Evolutionary conservation across 768 basidiomycete species (phyloP).

Genomic region (Leucogyrophana mollusca): DNA sequence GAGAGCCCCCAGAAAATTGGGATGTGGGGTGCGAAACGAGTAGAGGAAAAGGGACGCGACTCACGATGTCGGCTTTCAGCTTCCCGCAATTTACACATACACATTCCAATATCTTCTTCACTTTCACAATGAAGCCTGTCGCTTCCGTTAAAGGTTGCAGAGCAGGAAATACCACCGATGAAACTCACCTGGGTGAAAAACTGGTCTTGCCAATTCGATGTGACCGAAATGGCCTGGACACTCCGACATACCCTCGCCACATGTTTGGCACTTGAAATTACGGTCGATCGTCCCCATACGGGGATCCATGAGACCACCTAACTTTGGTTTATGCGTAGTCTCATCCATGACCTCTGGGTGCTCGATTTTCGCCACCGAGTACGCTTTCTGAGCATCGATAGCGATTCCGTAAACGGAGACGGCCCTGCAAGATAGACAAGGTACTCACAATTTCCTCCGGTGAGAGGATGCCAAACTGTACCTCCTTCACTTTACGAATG

Average conservation of each 20-base stretch:
- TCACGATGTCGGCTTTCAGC: conserved; percentile 96
- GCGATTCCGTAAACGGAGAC: conserved; percentile 9
- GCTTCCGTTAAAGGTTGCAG: no score
- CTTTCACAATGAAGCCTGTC: conserved; percentile 97
- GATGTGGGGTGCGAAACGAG: conserved; percentile 91
- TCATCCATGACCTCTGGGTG: conserved; percentile 99
- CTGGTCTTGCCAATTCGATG: conserved; percentile 95
- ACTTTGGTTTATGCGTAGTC: conserved; percentile 82
- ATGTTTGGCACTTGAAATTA: conserved; percentile 99
- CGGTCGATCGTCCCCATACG: conserved; percentile 97
- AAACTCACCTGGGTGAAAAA: conserved; percentile 94
- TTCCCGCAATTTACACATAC: conserved; percentile 99
- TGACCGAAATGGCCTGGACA: conserved; percentile 99
- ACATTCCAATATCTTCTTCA: conserved; percentile 99
- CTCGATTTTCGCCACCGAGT: conserved; percentile 97
- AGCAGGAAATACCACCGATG: no score
- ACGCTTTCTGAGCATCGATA: conserved; percentile 75
- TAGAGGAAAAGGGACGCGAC: conserved; percentile 75
- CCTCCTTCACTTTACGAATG: conserved; percentile 93
- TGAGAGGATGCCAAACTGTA: conserved; percentile 97
- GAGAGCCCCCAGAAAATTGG: conserved; percentile 99
- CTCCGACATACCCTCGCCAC: conserved; percentile 99
- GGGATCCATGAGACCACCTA: conserved; percentile 95
- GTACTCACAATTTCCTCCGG: conserved; percentile 95
- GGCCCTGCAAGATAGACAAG: not conserved